phyloP scores from a whole-genome alignment of 2,329 filamentous ascomycete genomes.

The Monosporascus ibericus region DNA sequence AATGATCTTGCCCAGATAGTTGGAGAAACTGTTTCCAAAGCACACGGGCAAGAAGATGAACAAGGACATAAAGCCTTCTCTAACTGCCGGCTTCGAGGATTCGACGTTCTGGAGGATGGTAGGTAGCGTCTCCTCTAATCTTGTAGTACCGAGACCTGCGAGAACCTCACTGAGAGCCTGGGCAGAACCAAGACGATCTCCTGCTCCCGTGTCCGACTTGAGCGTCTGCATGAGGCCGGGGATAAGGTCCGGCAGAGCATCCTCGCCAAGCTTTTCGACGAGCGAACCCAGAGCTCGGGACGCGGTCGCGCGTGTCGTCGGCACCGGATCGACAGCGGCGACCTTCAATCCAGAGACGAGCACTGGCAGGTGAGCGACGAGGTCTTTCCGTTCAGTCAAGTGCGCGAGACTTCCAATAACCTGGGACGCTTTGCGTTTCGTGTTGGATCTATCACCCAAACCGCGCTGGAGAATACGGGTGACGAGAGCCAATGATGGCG shows the following conservation, averaged over 20 bases:
- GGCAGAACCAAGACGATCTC: constrained; percentile 90
- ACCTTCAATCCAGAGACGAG: constrained; percentile 83
- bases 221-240: constrained; percentile 96
- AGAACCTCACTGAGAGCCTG: constrained; percentile 96
- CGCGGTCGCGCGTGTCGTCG: constrained; percentile 90
- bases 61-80: constrained; percentile 98
- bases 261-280: constrained; percentile 97
- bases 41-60: constrained; percentile 99
- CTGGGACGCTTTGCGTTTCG: constrained; percentile 92
- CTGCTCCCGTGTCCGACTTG: constrained; percentile 93
- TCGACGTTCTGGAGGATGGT: constrained; percentile 95
- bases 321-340: constrained; percentile 91
- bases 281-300: constrained; percentile 93
- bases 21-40: constrained; percentile 97
- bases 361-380: constrained; percentile 84
- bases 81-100: constrained; percentile 81
- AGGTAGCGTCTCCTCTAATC: constrained; percentile 90
- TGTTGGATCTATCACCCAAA: constrained; percentile 82
- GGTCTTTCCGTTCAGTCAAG: constrained; percentile 91
- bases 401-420: constrained; percentile 98
- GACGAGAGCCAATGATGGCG: constrained; percentile 88
- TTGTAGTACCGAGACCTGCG: constrained; percentile 84
- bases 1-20: constrained; percentile 92
- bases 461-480: constrained; percentile 94
- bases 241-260: constrained; percentile 93